phyloP scores from a whole-genome alignment of 106 monocot species.

The Allium cepa region DNA sequence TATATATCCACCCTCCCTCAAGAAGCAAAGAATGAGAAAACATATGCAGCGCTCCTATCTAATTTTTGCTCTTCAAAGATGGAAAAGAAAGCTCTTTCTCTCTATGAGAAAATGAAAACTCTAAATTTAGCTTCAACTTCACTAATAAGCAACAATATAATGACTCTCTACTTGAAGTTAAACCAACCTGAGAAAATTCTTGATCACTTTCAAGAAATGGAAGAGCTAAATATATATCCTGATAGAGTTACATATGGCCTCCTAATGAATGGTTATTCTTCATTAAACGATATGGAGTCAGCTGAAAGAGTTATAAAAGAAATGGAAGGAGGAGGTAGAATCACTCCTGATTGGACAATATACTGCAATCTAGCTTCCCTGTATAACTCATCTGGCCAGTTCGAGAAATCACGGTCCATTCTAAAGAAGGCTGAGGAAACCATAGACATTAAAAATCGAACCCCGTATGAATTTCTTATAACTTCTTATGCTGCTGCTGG shows the following conservation, averaged over 20 bases:
- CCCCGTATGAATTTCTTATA: constrained; percentile 43
- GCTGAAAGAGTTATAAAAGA: constrained; percentile 38
- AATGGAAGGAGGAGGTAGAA: constrained; percentile 19
- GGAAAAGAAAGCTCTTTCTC: constrained; percentile 29
- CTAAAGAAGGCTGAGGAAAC: constrained; percentile 46
- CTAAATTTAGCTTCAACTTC: constrained; percentile 25
- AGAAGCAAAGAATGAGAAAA: constrained; percentile 24
- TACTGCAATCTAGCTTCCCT: constrained; percentile 37
- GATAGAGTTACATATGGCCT: constrained; percentile 48
- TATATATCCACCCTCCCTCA: constrained; percentile 46
- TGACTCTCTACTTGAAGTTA: constrained; percentile 33
- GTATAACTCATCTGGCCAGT: constrained; percentile 35
- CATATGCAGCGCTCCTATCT: constrained; percentile 42
- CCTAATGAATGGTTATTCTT: constrained; percentile 38
- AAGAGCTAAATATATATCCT: constrained; percentile 13
- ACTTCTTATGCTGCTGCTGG: constrained; percentile 44
- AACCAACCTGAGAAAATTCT: constrained; percentile 33
- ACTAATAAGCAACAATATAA: constrained; percentile 52
- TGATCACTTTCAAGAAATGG: constrained; percentile 35
- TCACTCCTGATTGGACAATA: constrained; percentile 23
- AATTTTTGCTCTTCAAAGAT: constrained; percentile 25
- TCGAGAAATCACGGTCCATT: constrained; percentile 38
- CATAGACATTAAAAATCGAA: constrained; percentile 32
- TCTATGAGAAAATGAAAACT: constrained; percentile 49
- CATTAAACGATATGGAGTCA: constrained; percentile 30